phyloP scores from a whole-genome alignment of 106 monocot species.

The Cymbidium sinense region DNA sequence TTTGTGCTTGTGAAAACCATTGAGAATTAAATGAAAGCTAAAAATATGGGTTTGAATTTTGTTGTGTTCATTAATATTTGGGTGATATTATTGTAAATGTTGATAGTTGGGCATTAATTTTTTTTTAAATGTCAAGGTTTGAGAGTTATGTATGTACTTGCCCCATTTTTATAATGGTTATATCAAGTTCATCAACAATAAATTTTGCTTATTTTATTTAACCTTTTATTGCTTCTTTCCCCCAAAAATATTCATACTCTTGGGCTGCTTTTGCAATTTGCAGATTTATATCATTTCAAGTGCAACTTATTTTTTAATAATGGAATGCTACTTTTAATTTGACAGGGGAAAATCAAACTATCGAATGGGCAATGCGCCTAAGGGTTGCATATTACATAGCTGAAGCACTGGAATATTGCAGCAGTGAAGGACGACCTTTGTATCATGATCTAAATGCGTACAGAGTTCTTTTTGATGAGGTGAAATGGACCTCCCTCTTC shows the following conservation, averaged over 20 bases:
- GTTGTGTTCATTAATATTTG: not conserved
- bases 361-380: conserved; percentile 49
- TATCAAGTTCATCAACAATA: not conserved
- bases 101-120: no score
- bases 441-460: conserved; percentile 90
- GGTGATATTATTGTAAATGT: not conserved
- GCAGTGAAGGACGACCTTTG: conserved; percentile 27
- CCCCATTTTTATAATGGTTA: not conserved
- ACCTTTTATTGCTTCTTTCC: not conserved
- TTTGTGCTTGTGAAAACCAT: no score
- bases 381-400: conserved; percentile 32
- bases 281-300: not conserved
- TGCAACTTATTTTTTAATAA: not conserved
- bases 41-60: no score
- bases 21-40: no score
- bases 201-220: not conserved
- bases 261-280: not conserved
- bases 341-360: conserved; percentile 68
- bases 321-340: not conserved
- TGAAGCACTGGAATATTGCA: conserved; percentile 37
- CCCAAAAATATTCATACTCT: not conserved
- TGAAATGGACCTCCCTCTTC: conserved; percentile 4
- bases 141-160: not conserved
- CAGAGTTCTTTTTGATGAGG: conserved; percentile 93
- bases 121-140: no score